Evolutionary conservation across 768 basidiomycete genomes (phyloP), one percentile per base, ranked within the genome.

Genomic region (Glaciozyma antarctica): DNA sequence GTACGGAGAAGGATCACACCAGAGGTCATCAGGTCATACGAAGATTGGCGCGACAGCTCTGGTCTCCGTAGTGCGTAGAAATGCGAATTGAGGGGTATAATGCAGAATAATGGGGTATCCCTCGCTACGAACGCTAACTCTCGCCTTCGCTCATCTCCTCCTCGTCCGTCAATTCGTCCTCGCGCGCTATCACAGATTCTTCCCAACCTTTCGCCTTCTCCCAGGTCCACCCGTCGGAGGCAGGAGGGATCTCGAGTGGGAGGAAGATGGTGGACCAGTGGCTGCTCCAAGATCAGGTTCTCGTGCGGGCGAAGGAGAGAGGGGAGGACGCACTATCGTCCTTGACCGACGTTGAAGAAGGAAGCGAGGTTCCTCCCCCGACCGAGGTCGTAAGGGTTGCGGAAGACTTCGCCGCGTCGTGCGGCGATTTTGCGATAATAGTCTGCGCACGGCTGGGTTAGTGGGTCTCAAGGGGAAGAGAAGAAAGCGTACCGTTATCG

Each of bases 321-420:
- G 44, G 30, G 8, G 13, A 10, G 2, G 17, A 84, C 90, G 71
- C 76, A 94, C 90, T 92, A 90, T 78, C 88, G 86, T 15, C 81
- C 80, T 24, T 80, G 79, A 15, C 87, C 88, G 38, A 94, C 73
- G 72, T 97, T 97, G 78, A 98, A 94, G 73, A 94, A 95, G 24
- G 90, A 75, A 67, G 81, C 77, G 15, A 97, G 77, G 74, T 99
- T 98, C 72, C 80, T 81, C 58, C 78, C 77, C 73, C 79, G 81
- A 30, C 92, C 94, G 6, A 94, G 78, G 75, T 98, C 88, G 74
- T 91, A 99, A 2, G 88, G 90, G 73, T 97, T 97, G 16, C 90
- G 80, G 73, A 92, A 98, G 64, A 87, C 88, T 77, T 88, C 83
- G 49, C 85, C 85, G 30, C 90, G 79, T 15, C 79, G 77, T 63